These are phyloP conservation scores for Oleoguttula mirabilis DNA, from an alignment of 495 filamentous ascomycete genomes.

Conservation along the genomic window DNA sequence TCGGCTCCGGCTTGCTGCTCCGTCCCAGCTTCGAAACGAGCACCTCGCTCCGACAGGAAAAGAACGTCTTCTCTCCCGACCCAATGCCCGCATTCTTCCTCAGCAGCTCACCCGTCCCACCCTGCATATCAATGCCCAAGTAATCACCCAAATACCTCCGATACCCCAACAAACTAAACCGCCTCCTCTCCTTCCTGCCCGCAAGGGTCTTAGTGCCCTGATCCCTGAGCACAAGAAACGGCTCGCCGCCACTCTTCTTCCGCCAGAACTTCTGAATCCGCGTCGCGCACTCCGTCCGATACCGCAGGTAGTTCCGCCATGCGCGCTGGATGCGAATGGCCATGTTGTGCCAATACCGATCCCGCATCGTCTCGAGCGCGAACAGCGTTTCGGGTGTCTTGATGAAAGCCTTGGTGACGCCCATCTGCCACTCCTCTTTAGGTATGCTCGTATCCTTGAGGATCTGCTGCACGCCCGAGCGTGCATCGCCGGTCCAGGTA, in stretches of 20 bases:
- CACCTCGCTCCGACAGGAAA: constrained; percentile 81
- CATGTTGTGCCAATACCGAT: constrained; percentile 99
- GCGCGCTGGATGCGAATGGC: constrained; percentile 93
- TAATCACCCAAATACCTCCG: constrained; percentile 94
- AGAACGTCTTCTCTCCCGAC: constrained; percentile 59
- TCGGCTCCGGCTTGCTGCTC: constrained; percentile 81
- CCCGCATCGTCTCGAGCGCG: constrained; percentile 93
- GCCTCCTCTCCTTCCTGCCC: constrained; percentile 76
- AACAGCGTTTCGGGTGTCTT: constrained; percentile 98
- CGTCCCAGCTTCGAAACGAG: constrained; percentile 89
- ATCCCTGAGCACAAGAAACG: constrained; percentile 78
- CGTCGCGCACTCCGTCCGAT: constrained; percentile 82
- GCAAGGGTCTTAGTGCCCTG: constrained; percentile 76
- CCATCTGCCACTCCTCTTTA: constrained; percentile 90
- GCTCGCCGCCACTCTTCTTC: constrained; percentile 73
- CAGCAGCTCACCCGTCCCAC: constrained; percentile 72
- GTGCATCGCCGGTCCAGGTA: constrained; percentile 80
- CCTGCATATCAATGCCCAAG: constrained; percentile 67
- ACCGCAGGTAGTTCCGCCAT: constrained; percentile 91
- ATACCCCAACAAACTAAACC: constrained; percentile 82
- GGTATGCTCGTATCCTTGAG: constrained; percentile 93
- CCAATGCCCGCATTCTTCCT: constrained; percentile 54
- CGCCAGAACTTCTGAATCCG: constrained; percentile 94
- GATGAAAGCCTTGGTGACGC: constrained; percentile 94
- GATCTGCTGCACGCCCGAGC: constrained; percentile 83